Evolutionary conservation across 2,329 filamentous ascomycete species (phyloP).

Genomic region (Aspergillus transmontanensis): DNA sequence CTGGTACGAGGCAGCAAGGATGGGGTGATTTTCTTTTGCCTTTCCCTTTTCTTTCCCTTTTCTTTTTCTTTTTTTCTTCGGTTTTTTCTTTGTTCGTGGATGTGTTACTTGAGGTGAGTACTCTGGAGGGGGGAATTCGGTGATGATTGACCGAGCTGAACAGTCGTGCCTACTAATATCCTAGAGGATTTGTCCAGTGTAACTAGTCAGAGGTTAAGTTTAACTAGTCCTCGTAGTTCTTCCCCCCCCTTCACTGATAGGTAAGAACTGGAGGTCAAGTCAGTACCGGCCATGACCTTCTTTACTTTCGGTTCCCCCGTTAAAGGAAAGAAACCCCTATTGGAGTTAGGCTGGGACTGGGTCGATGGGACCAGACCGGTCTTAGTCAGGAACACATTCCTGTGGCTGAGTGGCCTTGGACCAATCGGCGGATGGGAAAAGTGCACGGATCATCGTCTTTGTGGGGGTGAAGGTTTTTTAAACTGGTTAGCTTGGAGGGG

Average conservation of each 20-base stretch:
- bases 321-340: neutral
- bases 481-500: neutral
- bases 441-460: constrained; percentile 4
- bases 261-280: neutral
- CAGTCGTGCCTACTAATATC: neutral
- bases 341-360: neutral
- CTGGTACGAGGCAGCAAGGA: neutral
- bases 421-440: neutral
- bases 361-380: neutral
- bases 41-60: neutral
- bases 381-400: neutral
- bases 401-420: neutral
- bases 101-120: neutral
- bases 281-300: neutral
- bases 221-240: neutral
- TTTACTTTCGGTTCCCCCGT: neutral
- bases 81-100: neutral
- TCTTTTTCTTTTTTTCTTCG: neutral
- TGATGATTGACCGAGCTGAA: neutral
- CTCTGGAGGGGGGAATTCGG: neutral
- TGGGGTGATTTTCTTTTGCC: neutral
- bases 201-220: neutral
- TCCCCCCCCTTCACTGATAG: neutral
- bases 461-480: neutral
- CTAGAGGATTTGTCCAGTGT: neutral